phyloP scores from a whole-genome alignment of 2,329 filamentous ascomycete species.

The Hypoxylon sp. region DNA sequence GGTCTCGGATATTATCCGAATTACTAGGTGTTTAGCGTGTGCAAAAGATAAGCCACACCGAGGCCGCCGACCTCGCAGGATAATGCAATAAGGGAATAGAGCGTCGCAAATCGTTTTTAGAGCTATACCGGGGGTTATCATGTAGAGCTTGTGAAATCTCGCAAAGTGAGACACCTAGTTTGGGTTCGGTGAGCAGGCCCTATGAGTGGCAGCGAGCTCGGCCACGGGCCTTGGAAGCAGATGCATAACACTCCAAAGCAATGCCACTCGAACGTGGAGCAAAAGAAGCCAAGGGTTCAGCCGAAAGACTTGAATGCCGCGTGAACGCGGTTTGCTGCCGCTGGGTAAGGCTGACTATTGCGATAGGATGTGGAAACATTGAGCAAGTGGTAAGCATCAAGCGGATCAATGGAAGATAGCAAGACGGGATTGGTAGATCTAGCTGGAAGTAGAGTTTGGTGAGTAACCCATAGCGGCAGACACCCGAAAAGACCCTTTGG shows the following conservation, averaged over 20 bases:
- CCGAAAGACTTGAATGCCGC: conserved; percentile 28
- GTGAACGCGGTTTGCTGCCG: conserved; percentile 26
- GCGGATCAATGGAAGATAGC: conserved; percentile 26
- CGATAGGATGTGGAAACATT: conserved; percentile 37
- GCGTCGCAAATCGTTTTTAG: conserved; percentile 18
- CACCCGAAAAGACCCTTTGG: conserved; percentile 37
- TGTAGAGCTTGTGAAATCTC: conserved; percentile 26
- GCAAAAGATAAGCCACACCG: conserved; percentile 34
- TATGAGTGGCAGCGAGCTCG: conserved; percentile 29
- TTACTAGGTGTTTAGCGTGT: conserved; percentile 20
- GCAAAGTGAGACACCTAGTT: conserved; percentile 35
- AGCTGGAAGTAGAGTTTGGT: conserved; percentile 29
- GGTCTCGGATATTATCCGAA: conserved; percentile 33
- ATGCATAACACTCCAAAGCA: conserved; percentile 31
- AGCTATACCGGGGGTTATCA: conserved; percentile 28
- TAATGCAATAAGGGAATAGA: conserved; percentile 21
- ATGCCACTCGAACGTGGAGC: conserved; percentile 35
- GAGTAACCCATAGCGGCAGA: conserved; percentile 36
- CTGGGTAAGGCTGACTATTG: conserved; percentile 44
- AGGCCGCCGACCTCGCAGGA: conserved; percentile 29
- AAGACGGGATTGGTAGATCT: conserved; percentile 39
- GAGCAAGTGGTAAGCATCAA: conserved; percentile 36
- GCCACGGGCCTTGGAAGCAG: conserved; percentile 25
- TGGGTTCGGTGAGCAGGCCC: conserved; percentile 41
- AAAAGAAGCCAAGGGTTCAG: conserved; percentile 29